These are phyloP conservation scores for Epichloe coenophiala DNA, from an alignment of 2,329 filamentous ascomycete species.

Conservation along the genomic window DNA sequence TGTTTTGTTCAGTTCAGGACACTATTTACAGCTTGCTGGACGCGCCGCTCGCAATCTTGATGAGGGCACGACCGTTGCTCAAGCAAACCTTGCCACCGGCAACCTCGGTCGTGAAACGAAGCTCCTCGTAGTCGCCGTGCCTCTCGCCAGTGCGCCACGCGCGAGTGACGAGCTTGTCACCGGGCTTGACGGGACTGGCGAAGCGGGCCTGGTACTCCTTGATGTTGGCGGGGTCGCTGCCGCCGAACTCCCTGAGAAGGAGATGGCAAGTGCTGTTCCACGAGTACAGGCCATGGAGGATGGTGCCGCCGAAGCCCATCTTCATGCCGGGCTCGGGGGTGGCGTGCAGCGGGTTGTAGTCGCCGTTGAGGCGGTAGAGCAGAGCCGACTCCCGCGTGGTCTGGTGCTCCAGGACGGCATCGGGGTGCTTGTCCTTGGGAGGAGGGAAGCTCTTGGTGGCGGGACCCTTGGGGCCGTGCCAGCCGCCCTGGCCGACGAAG, in stretches of 20 bases:
- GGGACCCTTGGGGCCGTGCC: constrained; percentile 85
- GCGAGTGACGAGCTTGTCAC: constrained; percentile 67
- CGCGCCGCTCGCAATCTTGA: constrained; percentile 45
- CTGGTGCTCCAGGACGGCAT: constrained; percentile 56
- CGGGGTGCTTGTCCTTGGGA: constrained; percentile 60
- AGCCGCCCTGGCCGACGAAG: constrained; percentile 65
- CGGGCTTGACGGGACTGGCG: constrained; percentile 70
- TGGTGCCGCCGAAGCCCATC: constrained; percentile 84
- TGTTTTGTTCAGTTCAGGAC: too few species aligned
- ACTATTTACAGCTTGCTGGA: constrained; percentile 48
- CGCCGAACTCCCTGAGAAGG: constrained; percentile 59
- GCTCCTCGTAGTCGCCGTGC: constrained; percentile 60
- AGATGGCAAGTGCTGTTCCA: constrained; percentile 72
- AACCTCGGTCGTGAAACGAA: constrained; percentile 67
- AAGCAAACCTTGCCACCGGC: constrained; percentile 73
- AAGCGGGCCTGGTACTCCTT: constrained; percentile 85
- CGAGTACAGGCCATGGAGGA: constrained; percentile 79
- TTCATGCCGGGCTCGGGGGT: constrained; percentile 71
- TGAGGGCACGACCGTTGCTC: constrained; percentile 71
- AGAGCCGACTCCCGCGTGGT: constrained; percentile 60
- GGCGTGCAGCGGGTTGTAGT: constrained; percentile 89
- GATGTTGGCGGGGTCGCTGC: constrained; percentile 65
- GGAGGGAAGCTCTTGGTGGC: constrained; percentile 67
- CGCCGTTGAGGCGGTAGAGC: constrained; percentile 76
- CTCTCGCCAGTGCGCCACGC: constrained; percentile 64